Conservation (phyloP, 1,284 basidiomycete species). For the Tilletiaria anomala region DNA sequence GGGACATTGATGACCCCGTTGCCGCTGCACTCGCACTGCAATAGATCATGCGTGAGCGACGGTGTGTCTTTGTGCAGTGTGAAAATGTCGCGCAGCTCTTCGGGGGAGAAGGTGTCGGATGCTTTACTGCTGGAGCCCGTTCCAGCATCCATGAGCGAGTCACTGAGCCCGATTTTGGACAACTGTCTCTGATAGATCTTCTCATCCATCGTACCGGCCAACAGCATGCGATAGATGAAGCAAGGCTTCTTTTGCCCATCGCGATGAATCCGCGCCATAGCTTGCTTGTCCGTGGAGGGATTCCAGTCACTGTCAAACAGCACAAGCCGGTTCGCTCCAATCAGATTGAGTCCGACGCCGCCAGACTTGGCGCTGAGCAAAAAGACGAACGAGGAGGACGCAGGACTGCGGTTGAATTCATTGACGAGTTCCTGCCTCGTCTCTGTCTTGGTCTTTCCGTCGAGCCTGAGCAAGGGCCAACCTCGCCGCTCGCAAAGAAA, state of each 20-base stretch:
- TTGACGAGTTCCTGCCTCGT: slow-evolving; percentile 20
- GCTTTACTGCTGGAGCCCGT: not conserved
- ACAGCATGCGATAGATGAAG: slow-evolving; percentile 78
- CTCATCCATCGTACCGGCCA: slow-evolving; percentile 33
- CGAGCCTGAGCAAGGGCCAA: slow-evolving; percentile 49
- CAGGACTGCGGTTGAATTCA: slow-evolving; percentile 8
- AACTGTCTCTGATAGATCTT: slow-evolving; percentile 59
- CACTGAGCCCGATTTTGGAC: slow-evolving; percentile 73
- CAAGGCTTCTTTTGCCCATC: slow-evolving; percentile 80
- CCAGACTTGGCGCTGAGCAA: slow-evolving; percentile 91
- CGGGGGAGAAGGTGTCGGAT: not conserved
- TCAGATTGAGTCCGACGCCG: slow-evolving; percentile 94
- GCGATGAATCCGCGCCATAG: slow-evolving; percentile 73
- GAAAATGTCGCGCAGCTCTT: slow-evolving; percentile 61
- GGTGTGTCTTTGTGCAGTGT: slow-evolving; percentile 61
- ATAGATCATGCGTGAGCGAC: slow-evolving; percentile 71
- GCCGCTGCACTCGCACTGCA: slow-evolving; percentile 31
- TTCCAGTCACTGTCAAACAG: slow-evolving; percentile 84
- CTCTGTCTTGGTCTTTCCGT: slow-evolving; percentile 48
- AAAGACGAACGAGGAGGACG: slow-evolving; percentile 54
- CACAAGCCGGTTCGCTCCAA: slow-evolving; percentile 88
- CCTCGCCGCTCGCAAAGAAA: slow-evolving; percentile 48
- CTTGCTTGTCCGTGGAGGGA: slow-evolving; percentile 68
- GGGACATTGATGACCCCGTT: slow-evolving; percentile 7
- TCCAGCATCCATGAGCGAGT: slow-evolving; percentile 43